phyloP scores from a whole-genome alignment of 495 filamentous ascomycete genomes.

The Cryomyces minteri region DNA sequence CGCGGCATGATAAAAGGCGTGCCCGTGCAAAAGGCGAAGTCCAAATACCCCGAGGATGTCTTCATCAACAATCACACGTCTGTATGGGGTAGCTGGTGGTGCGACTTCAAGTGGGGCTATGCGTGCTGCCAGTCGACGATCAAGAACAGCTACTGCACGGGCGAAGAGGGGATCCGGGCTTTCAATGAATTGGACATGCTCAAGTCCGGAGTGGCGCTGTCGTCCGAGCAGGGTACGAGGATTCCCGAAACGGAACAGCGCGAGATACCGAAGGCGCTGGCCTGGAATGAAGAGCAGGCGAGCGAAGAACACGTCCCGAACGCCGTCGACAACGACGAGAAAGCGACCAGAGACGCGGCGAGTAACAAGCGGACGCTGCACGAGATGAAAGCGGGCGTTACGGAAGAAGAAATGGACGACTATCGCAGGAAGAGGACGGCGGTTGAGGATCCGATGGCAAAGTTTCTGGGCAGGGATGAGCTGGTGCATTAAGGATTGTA shows the following conservation, averaged over 20 bases:
- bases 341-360: constrained; percentile 19
- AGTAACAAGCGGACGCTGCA: constrained; percentile 50
- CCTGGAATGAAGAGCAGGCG: constrained; percentile 17
- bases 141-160: constrained; percentile 96
- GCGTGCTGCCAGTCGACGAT: constrained; percentile 82
- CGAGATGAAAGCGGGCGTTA: constrained; percentile 58
- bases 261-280: constrained; percentile 15
- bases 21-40: constrained; percentile 54
- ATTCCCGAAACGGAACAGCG: constrained; percentile 6
- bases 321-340: constrained; percentile 17
- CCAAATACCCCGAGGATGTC: constrained; percentile 82
- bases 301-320: constrained; percentile 17
- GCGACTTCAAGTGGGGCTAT: constrained; percentile 91
- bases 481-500: constrained; percentile 11
- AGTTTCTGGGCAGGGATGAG: constrained; percentile 44
- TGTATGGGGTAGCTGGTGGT: constrained; percentile 98
- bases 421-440: constrained; percentile 54
- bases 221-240: constrained; percentile 5
- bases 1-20: constrained; percentile 74
- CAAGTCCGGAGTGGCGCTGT: constrained; percentile 28
- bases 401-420: constrained; percentile 66
- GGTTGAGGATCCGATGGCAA: constrained; percentile 73
- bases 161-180: constrained; percentile 60
- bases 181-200: constrained; percentile 48
- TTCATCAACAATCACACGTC: constrained; percentile 78